These are phyloP conservation scores for Phytopythium kandeliae DNA, from an alignment of 352 stramenopile species.

Conservation along the genomic window DNA sequence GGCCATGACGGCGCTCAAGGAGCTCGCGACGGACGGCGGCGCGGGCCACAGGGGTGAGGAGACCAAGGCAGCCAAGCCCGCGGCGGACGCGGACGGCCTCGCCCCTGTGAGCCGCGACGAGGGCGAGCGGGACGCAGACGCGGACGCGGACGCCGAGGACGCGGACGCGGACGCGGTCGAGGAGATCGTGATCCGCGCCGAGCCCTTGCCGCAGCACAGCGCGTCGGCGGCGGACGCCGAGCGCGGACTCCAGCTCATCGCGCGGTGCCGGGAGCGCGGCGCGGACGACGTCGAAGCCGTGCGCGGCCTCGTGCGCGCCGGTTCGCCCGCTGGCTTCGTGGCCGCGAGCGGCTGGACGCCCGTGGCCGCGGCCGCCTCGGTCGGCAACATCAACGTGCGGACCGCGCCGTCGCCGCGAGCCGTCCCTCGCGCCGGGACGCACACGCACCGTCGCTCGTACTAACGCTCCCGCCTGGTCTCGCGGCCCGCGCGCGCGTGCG, in stretches of 20 bases:
- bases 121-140: too few species aligned
- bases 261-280: constrained; percentile 49
- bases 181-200: constrained; percentile 47
- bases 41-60: not conserved
- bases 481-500: too few species aligned
- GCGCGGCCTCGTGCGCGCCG: constrained; percentile 31
- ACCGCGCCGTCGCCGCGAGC: too few species aligned
- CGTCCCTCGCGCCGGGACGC: too few species aligned
- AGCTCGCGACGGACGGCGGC: not conserved
- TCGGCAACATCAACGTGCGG: constrained; percentile 52
- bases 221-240: constrained; percentile 49
- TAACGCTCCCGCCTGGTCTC: too few species aligned
- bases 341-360: constrained; percentile 77
- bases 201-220: constrained; percentile 49
- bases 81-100: constrained; percentile 61
- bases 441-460: too few species aligned
- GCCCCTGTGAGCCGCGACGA: constrained; percentile 89
- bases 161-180: constrained; percentile 25
- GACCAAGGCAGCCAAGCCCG: not conserved
- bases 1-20: not conserved
- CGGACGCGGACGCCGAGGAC: constrained; percentile 27
- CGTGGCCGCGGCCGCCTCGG: constrained; percentile 56
- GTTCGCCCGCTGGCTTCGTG: constrained; percentile 55
- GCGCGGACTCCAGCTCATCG: constrained; percentile 46
- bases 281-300: constrained; percentile 30